phyloP scores from a whole-genome alignment of 139 green algal genomes.

The Tetratostichococcus sp. region DNA sequence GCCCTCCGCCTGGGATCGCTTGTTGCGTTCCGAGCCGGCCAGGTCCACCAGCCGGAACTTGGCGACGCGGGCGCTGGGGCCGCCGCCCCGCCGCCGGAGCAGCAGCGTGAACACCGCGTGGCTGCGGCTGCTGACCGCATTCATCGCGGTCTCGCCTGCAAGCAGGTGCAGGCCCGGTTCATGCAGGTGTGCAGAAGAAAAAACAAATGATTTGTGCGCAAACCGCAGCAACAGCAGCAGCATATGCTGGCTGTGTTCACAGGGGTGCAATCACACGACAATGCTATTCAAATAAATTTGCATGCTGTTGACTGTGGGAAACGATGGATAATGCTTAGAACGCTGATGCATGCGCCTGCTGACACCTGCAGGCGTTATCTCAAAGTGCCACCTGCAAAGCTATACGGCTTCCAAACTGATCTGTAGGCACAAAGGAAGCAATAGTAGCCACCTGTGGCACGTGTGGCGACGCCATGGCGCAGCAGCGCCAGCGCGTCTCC shows the following conservation, averaged over 20 bases:
- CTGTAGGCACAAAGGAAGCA: too few relatives aligned
- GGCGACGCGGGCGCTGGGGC: not conserved
- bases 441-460: not conserved
- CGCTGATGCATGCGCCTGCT: too few relatives aligned
- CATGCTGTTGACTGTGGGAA: too few relatives aligned
- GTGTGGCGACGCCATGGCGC: not conserved
- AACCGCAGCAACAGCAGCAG: too few relatives aligned
- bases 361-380: too few relatives aligned
- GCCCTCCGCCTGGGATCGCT: slow-evolving; percentile 19
- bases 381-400: too few relatives aligned
- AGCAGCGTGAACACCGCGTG: slow-evolving; percentile 18
- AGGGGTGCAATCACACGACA: too few relatives aligned
- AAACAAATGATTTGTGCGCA: too few relatives aligned
- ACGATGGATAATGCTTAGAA: too few relatives aligned
- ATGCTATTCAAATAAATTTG: too few relatives aligned
- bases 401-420: too few relatives aligned
- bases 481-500: not conserved
- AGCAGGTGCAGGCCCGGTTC: not conserved
- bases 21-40: slow-evolving; percentile 75
- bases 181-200: not conserved
- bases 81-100: not conserved
- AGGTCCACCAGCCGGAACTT: slow-evolving; percentile 74
- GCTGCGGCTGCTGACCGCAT: slow-evolving; percentile 7
- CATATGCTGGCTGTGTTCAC: too few relatives aligned
- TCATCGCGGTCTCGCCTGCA: slow-evolving; percentile 9